Evolutionary conservation across 2,329 filamentous ascomycete species (phyloP).

Genomic region (Zalaria obscura): DNA sequence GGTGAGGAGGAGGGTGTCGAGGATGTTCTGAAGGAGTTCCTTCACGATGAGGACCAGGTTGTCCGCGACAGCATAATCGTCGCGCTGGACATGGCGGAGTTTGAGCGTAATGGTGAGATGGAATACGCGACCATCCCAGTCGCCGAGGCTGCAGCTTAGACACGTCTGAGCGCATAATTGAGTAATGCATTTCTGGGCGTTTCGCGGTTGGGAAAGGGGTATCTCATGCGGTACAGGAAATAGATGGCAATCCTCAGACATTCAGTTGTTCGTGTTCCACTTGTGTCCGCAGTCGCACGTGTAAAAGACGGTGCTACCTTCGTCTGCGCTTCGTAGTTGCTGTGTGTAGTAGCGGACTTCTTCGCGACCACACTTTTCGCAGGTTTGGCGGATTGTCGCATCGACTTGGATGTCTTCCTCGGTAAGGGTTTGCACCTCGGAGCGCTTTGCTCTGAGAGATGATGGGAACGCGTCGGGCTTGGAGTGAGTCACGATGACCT

Average conservation of each 20-base stretch:
- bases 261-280: slow-evolving; percentile 51
- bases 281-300: slow-evolving; percentile 68
- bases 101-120: slow-evolving; percentile 72
- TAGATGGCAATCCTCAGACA: too few species aligned
- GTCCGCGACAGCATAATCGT: slow-evolving; percentile 92
- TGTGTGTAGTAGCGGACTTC: slow-evolving; percentile 76
- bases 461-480: slow-evolving; percentile 87
- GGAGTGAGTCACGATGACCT: slow-evolving; percentile 67
- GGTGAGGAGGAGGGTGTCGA: slow-evolving; percentile 91
- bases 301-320: slow-evolving; percentile 88
- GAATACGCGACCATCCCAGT: slow-evolving; percentile 83
- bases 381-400: slow-evolving; percentile 53
- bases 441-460: slow-evolving; percentile 68
- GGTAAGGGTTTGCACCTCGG: slow-evolving; percentile 71
- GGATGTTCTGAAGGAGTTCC: slow-evolving; percentile 64
- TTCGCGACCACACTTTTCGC: slow-evolving; percentile 65
- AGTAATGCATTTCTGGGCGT: too few species aligned
- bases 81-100: slow-evolving; percentile 95
- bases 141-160: slow-evolving; percentile 10
- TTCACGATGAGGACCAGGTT: slow-evolving; percentile 83
- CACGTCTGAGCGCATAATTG: too few species aligned
- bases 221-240: too few species aligned
- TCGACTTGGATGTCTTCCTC: slow-evolving; percentile 60
- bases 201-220: too few species aligned
- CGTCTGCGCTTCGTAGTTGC: slow-evolving; percentile 83